phyloP scores from a whole-genome alignment of 352 stramenopile species.

The Pythium insidiosum region DNA sequence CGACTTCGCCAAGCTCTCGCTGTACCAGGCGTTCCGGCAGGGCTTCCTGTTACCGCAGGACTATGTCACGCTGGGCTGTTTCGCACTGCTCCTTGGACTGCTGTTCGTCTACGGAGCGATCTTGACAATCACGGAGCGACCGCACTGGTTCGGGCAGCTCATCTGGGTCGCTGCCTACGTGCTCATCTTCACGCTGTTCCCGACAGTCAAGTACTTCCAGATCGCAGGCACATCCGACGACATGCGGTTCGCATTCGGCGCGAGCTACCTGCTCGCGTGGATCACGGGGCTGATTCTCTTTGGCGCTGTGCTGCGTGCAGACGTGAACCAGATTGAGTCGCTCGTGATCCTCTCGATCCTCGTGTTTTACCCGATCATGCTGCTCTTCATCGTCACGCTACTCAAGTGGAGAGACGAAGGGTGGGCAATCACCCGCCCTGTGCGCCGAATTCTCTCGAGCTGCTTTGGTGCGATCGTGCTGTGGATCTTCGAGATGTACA shows the following conservation, averaged over 20 bases:
- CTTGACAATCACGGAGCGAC: slow-evolving; percentile 54
- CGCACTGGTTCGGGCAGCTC: slow-evolving; percentile 59
- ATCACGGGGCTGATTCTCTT: slow-evolving; percentile 68
- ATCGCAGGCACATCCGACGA: slow-evolving; percentile 46
- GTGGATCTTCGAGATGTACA: slow-evolving; percentile 76
- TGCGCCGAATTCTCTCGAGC: slow-evolving; percentile 28
- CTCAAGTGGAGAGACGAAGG: slow-evolving; percentile 72
- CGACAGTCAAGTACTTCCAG: slow-evolving; percentile 76
- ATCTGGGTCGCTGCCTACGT: slow-evolving; percentile 62
- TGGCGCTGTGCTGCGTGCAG: slow-evolving; percentile 34
- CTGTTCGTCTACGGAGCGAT: slow-evolving; percentile 64
- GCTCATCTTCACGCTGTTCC: slow-evolving; percentile 57
- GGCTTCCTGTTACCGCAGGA: slow-evolving; percentile 67
- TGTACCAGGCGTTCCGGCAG: slow-evolving; percentile 65
- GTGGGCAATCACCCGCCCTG: slow-evolving; percentile 44
- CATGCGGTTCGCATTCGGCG: slow-evolving; percentile 39
- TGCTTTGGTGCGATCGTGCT: slow-evolving; percentile 30
- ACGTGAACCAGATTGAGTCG: slow-evolving; percentile 68
- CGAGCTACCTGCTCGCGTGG: slow-evolving; percentile 58
- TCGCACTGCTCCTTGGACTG: slow-evolving; percentile 37
- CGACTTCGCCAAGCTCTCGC: slow-evolving; percentile 62
- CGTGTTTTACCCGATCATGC: slow-evolving; percentile 74
- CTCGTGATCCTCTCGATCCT: slow-evolving; percentile 67
- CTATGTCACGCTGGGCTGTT: slow-evolving; percentile 62
- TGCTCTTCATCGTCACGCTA: slow-evolving; percentile 63